A percentile compares a stretch with the other conserved stretches of the same genome.
These are phyloP conservation scores for Fusarium sp. DNA, from an alignment of 2,329 filamentous ascomycete species.

Conservation along the genomic window DNA sequence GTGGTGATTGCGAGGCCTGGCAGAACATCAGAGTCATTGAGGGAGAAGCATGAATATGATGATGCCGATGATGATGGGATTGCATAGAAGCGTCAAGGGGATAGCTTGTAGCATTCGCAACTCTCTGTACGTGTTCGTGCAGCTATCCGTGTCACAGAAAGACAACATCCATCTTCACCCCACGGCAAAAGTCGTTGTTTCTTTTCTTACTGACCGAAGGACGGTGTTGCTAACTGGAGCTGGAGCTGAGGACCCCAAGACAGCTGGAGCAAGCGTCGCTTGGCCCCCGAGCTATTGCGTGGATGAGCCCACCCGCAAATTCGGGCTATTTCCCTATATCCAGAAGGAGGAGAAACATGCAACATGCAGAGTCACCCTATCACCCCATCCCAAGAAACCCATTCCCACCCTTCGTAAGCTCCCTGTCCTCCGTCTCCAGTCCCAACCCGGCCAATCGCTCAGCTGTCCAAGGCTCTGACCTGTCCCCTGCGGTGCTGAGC, in stretches of 20 bases:
- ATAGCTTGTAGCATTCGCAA: not conserved
- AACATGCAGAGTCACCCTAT: conserved; percentile 25
- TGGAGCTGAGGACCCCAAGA: not conserved
- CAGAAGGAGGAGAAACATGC: conserved; percentile 11
- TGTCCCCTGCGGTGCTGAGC: conserved; percentile 41
- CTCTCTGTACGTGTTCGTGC: conserved; percentile 32
- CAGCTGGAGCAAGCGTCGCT: not conserved
- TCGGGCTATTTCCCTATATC: conserved; percentile 5
- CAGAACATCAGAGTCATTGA: conserved; percentile 5
- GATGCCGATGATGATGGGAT: not conserved
- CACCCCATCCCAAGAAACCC: conserved; percentile 17
- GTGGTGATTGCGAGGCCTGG: conserved; percentile 1
- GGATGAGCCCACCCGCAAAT: conserved; percentile 20
- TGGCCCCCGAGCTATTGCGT: not conserved
- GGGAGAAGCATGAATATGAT: not conserved
- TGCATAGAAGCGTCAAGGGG: not conserved
- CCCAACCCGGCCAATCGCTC: conserved; percentile 12
- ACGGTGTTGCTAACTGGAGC: conserved; percentile 8
- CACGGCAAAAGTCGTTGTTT: not conserved
- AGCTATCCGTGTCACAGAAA: conserved; percentile 32
- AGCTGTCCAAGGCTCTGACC: conserved; percentile 16
- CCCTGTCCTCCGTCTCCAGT: conserved; percentile 4
- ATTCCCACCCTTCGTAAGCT: conserved; percentile 1
- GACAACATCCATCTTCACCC: conserved; percentile 9
- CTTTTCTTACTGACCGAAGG: conserved; percentile 2